Evolutionary conservation across 768 basidiomycete genomes (phyloP).

Genomic region (Pleurotus pulmonarius): DNA sequence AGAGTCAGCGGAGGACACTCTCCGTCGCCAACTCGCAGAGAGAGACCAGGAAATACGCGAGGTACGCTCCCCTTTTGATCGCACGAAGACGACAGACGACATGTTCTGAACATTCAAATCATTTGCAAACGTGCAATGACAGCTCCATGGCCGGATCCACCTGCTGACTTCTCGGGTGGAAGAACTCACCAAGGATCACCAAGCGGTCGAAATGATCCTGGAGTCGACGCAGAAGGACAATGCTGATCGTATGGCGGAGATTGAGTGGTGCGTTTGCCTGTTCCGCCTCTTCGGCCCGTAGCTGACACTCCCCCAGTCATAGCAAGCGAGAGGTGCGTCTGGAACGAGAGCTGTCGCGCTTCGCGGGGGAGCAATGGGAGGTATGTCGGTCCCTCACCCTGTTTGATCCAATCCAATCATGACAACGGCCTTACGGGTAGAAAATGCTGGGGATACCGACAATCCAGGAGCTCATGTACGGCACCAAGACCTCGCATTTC

Average conservation of each 20-base stretch:
- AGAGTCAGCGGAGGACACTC: conserved; percentile 52
- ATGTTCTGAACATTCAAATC: background rate
- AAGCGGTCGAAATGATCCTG: conserved; percentile 69
- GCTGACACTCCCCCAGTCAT: conserved; percentile 39
- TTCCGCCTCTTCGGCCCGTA: background rate
- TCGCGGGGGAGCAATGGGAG: conserved; percentile 85
- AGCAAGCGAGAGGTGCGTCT: conserved; percentile 67
- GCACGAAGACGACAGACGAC: background rate
- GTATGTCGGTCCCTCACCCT: conserved; percentile 28
- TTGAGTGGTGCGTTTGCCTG: conserved; percentile 53
- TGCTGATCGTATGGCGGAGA: conserved; percentile 77
- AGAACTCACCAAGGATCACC: conserved; percentile 66
- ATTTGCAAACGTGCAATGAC: background rate
- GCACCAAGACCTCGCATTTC: conserved; percentile 1
- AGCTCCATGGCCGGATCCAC: conserved; percentile 65
- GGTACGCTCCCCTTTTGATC: conserved; percentile 28
- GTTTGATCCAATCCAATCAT: no score
- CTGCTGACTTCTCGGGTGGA: conserved; percentile 67
- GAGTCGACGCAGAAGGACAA: conserved; percentile 85
- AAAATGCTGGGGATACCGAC: conserved; percentile 8
- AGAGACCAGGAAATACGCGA: conserved; percentile 71
- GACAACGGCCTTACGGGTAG: no score
- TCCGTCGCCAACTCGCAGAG: conserved; percentile 62
- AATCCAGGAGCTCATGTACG: conserved; percentile 2
- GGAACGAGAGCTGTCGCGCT: conserved; percentile 64